Base-by-base conservation (phyloP, 2,329 filamentous ascomycete genomes). In the Aureobasidium sp. region DNA sequence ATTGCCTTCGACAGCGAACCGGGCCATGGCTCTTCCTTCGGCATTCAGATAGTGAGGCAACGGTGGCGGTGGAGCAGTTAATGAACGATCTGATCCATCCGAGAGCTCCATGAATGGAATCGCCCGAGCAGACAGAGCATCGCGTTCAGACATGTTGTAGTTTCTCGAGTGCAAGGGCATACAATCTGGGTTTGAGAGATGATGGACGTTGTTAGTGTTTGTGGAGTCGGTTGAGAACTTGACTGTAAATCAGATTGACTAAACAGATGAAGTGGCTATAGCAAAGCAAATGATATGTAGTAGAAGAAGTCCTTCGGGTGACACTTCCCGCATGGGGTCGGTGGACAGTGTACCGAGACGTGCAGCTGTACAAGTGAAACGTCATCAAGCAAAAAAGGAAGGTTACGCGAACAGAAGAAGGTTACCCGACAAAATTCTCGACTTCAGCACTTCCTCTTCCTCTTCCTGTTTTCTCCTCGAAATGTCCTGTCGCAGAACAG, bases 1-100 rank as follows among this genome's bases (percentile, higher is more conserved):
- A 65, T 81, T 82, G 62, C 80, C 80, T 62, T 77, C 74, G 42
- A 82, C 77, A 29, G 75, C 73, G 62, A 82, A 82, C 49, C 80
- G 71, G 43, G 75, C 74, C 46, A 74, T 67, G n/a, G 78, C 77
- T 67, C 73, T 69, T 15, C 74, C 74, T 59, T 73, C 71, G 1
- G 71, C 64, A 13, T 72, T 73, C 4, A 80, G 67, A 38, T 73
- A 73, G 11, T 74, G 68, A 57, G 77, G 75, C 9, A 77, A 67
- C 31, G 76, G 75, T 10, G 66, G 67, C 4, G 79, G 78, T 11
- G 78, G 78, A 62, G 68, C 75, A 66, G 70, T 79, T 68, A 73
- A 68, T 45, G 71, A 79, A 64, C 63, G 51, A 35, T 68, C 61
- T 6, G 72, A 70, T 31, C 75, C 76, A 64, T 74, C 71, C 10